Conservation (phyloP, 2,329 filamentous ascomycete species). For the Arthrobotrys sinensis region DNA sequence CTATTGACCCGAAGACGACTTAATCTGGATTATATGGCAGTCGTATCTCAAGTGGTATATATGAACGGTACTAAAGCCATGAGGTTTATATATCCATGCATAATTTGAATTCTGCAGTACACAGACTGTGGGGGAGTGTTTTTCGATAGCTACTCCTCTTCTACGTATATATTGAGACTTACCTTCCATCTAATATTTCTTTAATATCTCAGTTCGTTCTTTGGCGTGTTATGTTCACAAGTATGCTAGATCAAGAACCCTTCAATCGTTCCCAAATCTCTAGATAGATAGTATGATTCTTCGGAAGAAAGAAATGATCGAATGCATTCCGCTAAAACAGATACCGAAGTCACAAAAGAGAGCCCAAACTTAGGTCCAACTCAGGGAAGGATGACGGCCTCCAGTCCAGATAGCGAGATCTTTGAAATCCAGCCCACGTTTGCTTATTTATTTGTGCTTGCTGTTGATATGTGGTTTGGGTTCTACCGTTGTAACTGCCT, state of each 20-base stretch:
- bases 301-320: constrained; percentile 21
- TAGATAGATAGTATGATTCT: not conserved
- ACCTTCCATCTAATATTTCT: no score
- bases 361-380: not conserved
- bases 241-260: no score
- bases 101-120: no score
- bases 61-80: no score
- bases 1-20: constrained; percentile 5
- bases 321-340: constrained; percentile 52
- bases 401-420: constrained; percentile 1
- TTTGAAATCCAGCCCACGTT: not conserved
- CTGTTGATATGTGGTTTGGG: constrained; percentile 69
- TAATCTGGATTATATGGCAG: not conserved
- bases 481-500: constrained; percentile 87
- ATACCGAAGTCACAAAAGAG: constrained; percentile 5
- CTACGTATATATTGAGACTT: no score
- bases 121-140: no score
- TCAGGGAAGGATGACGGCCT: not conserved
- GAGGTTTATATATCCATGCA: no score
- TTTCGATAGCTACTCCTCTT: no score
- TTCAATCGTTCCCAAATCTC: no score
- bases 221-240: no score
- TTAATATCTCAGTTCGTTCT: no score
- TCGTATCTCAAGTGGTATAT: no score
- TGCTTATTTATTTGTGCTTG: constrained; percentile 29